Base-by-base conservation (phyloP, 768 basidiomycete genomes). In the Hericium coralloides region DNA sequence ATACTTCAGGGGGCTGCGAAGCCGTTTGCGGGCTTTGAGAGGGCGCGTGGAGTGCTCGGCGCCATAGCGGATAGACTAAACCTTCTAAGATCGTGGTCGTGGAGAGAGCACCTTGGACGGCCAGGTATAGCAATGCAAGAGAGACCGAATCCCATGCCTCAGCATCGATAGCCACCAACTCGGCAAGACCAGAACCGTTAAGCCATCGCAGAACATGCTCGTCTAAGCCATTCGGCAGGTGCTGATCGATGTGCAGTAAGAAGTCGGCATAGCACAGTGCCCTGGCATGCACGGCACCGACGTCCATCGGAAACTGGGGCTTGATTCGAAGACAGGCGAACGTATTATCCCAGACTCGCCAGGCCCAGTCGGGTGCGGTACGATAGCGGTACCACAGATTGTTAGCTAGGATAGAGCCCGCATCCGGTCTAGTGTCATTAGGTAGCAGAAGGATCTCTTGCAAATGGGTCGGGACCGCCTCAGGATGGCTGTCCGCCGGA, bases 281-380 rank as follows among this genome's bases (percentile, higher is more conserved):
- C 59, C 80, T 81, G 38, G 72, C 70, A 52, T 76, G 73, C 22
- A 80, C 79, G 23, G 70, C 75, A 53, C 69, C 66, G 7, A 66
- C 57, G 56, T 84, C 82, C 4, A 73, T 63, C 15, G 76, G 76
- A 74, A 86, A 79, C 47, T 70, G 68, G 6, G 84, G 81, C 47
- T 88, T 75, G 66, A 87, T 85, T 45, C 84, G 85, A 47, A 92
- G 73, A 53, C 84, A 85, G 6, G 86, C 81, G 47, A 92, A 76
- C 1, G 85, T 82, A 63, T 88, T 91, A 66, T 91, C 88, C 89
- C 89, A 92, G 18, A 87, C 85, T 63, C 84, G 86, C 82, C 82
- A 86, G 2, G 80, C 88, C 88, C 89, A 91, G 62, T 89, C 80
- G 14, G 69, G 64, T 0, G 87, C 80, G 15, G 80, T 81, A 45